A percentile compares a stretch with the other conserved stretches of the same genome.
Conservation (phyloP, 148 eudicot genomes). For the Heliosperma pusillum region DNA sequence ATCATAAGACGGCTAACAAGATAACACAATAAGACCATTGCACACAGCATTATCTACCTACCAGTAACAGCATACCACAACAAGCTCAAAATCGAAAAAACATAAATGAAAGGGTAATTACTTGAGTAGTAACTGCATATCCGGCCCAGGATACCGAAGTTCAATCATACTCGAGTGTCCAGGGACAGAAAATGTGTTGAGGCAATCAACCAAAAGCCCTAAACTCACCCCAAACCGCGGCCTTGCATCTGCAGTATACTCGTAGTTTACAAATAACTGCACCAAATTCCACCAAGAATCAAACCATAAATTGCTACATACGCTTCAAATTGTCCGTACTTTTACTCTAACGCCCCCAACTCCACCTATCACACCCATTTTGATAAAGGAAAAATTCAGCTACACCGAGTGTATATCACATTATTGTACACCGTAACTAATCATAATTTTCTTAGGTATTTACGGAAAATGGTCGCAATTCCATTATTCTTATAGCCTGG, state of each 20-base stretch:
- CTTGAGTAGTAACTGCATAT: conserved; percentile 96
- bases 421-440: too few relatives aligned
- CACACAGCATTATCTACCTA: background rate
- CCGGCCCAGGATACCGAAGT: conserved; percentile 91
- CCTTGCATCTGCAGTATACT: conserved; percentile 73
- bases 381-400: too few relatives aligned
- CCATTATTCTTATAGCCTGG: too few relatives aligned
- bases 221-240: conserved; percentile 90
- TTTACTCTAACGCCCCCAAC: too few relatives aligned
- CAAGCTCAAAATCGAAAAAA: background rate
- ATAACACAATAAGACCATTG: too few relatives aligned
- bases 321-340: too few relatives aligned
- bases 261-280: conserved; percentile 79
- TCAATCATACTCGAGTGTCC: conserved; percentile 65
- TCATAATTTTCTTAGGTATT: too few relatives aligned
- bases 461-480: too few relatives aligned
- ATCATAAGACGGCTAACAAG: too few relatives aligned
- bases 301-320: too few relatives aligned
- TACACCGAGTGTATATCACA: too few relatives aligned
- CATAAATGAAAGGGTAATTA: conserved; percentile 24
- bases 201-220: conserved; percentile 81
- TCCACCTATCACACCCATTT: too few relatives aligned
- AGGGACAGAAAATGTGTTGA: conserved; percentile 74
- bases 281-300: background rate
- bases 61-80: background rate